phyloP scores from a whole-genome alignment of 441 rosid genomes.

The Erodium trifolium region DNA sequence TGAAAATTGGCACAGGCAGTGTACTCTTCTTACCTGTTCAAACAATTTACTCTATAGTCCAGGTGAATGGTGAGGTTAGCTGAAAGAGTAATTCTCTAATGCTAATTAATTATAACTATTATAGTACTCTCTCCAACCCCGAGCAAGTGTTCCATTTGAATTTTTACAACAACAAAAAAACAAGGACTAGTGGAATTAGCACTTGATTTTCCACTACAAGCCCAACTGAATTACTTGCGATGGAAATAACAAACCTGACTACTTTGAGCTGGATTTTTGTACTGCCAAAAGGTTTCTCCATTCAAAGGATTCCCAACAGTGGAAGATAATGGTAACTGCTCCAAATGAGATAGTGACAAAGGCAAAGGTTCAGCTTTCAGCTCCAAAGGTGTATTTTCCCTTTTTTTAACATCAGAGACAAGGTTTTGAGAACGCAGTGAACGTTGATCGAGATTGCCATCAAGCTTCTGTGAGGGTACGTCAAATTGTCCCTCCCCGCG shows the following conservation, averaged over 20 bases:
- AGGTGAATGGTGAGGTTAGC: background rate
- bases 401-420: constrained; percentile 22
- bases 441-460: constrained; percentile 19
- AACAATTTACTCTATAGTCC: background rate
- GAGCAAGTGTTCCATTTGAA: background rate
- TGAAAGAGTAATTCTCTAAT: background rate
- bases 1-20: background rate
- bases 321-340: constrained; percentile 38
- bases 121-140: background rate
- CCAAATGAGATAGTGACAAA: constrained; percentile 35
- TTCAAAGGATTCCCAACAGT: constrained; percentile 31
- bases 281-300: constrained; percentile 65
- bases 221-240: background rate
- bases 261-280: constrained; percentile 42
- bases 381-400: constrained; percentile 27
- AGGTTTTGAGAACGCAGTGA: constrained; percentile 26
- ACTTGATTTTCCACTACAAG: background rate
- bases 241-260: constrained; percentile 37
- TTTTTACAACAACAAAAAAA: background rate
- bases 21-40: background rate
- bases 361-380: constrained; percentile 35
- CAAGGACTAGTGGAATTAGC: background rate
- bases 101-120: background rate
- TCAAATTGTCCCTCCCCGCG: constrained; percentile 26
- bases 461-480: constrained; percentile 17